phyloP scores from a whole-genome alignment of 78 protist species.

The Bodo saltans region DNA sequence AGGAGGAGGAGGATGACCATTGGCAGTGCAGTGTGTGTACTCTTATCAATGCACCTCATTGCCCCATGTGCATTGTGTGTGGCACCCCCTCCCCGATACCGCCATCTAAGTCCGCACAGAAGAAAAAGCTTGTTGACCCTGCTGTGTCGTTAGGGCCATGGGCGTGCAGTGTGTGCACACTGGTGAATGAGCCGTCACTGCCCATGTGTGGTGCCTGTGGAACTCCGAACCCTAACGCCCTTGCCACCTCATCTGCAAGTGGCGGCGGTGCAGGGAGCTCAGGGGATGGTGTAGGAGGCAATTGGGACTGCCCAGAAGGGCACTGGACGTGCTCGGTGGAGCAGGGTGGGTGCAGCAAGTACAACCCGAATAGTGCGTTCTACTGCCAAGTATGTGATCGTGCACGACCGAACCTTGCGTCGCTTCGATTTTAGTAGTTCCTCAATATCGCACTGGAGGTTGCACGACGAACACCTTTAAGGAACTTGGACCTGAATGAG shows the following conservation, averaged over 20 bases:
- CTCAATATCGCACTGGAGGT: too few species aligned
- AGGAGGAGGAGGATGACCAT: too few species aligned
- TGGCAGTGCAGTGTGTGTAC: too few species aligned
- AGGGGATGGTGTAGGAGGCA: constrained; percentile 10
- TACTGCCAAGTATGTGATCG: constrained; percentile 30
- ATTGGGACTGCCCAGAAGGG: constrained; percentile 22
- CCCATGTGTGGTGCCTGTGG: neutral
- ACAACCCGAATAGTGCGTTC: constrained; percentile 29
- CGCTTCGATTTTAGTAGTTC: neutral
- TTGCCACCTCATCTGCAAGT: neutral
- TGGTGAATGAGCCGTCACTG: neutral
- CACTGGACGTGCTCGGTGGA: constrained; percentile 29
- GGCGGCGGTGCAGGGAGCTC: neutral
- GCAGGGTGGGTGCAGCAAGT: constrained; percentile 26
- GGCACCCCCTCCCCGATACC: too few species aligned
- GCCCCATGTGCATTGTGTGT: too few species aligned
- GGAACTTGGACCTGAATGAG: too few species aligned
- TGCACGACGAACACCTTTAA: too few species aligned
- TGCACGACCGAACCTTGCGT: constrained; percentile 36
- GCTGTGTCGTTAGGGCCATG: too few species aligned
- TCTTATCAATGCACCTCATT: too few species aligned
- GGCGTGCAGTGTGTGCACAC: neutral
- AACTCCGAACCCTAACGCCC: too few species aligned
- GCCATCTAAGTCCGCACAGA: too few species aligned
- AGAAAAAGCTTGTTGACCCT: too few species aligned